Base-by-base conservation (phyloP, 495 filamentous ascomycete genomes). In the Xylaria longipes region DNA sequence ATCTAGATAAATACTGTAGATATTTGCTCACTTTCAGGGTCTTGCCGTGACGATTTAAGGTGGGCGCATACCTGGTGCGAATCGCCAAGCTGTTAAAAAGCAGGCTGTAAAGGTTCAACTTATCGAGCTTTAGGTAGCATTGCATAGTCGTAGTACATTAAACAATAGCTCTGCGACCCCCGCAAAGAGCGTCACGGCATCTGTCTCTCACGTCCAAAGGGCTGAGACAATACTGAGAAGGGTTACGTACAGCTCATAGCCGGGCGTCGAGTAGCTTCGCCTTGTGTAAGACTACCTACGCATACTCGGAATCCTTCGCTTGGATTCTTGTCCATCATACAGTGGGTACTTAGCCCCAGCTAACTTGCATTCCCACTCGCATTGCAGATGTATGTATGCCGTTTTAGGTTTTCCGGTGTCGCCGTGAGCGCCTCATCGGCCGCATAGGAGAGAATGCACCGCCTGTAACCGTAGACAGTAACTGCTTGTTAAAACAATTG, bases 261-360 rank as follows among this genome's bases (percentile, higher is more conserved):
- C 35, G 65, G 65, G 65, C 65, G 48, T 56, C 29, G 31, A 56
- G 11, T 14, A 29, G 29, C 63, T 52, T 65, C 29, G 63, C 63
- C 43, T 45, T 29, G 48, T 56, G 22, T 3, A 62, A 11, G 37
- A 8, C 8, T 29, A 25, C 12, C n/a, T 29, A 15, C 60, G 35
- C n/a, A n/a, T 17, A 22, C 31, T 35, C 11, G 7, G 9, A 52
- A 66, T 66, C 64, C 64, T 54, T 66, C 64, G 17, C 46, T 54
- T 66, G 64, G 46, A 27, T 65, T 31, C 39, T 17, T 64, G 11
- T 48, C 22, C 5, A 0, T 31, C 27, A 29, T 62, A 31, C 56
- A 41, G 37, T n/a, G n/a, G n/a, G n/a, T n/a, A n/a, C n/a, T n/a
- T n/a, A n/a, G n/a, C n/a, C n/a, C n/a, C n/a, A n/a, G n/a, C n/a